phyloP scores from a whole-genome alignment of 352 stramenopile species.

The Phytophthora tubulina region DNA sequence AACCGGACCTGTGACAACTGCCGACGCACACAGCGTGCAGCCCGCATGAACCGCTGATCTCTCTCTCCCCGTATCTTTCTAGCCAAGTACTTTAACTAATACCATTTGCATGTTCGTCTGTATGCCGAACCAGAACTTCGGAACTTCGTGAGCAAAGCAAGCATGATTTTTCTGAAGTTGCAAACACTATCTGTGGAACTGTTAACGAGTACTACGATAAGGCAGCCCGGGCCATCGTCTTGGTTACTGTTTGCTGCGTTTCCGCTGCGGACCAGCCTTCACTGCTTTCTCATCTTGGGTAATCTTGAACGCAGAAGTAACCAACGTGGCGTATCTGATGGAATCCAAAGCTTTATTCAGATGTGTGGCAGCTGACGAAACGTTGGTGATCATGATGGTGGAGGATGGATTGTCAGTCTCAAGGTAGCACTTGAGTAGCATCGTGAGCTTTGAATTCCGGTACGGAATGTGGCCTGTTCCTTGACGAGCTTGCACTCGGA shows the following conservation, averaged over 20 bases:
- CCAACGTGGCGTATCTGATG: constrained; percentile 55
- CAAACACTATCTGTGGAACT: no score
- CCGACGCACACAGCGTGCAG: constrained; percentile 50
- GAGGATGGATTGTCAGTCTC: constrained; percentile 22
- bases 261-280: no score
- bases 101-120: constrained; percentile 14
- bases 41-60: constrained; percentile 28
- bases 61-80: background rate
- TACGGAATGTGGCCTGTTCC: constrained; percentile 39
- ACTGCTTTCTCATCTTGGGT: background rate
- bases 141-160: constrained; percentile 3
- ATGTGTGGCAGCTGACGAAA: constrained; percentile 43
- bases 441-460: constrained; percentile 60
- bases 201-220: no score
- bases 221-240: no score
- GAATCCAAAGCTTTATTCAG: constrained; percentile 45
- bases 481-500: constrained; percentile 37
- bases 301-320: constrained; percentile 50
- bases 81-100: constrained; percentile 16
- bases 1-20: constrained; percentile 77
- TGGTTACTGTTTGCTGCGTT: no score
- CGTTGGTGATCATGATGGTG: constrained; percentile 61
- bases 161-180: background rate
- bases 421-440: constrained; percentile 54
- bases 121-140: constrained; percentile 3